Base-by-base conservation (phyloP, 305 asterid species). In the Fraxinus baroniana region DNA sequence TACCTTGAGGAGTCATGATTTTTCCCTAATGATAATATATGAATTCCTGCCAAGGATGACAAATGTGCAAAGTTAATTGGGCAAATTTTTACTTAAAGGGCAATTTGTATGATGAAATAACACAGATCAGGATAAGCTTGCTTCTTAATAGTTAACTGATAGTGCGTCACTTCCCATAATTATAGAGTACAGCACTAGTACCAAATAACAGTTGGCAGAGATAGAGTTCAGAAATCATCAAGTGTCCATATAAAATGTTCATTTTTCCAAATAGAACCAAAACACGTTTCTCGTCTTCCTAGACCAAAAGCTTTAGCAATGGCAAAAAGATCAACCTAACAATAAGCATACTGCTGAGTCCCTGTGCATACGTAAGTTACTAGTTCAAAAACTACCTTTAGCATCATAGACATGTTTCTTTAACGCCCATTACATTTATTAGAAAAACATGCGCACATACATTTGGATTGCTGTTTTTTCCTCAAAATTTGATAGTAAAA, bases 1-100 rank as follows among this genome's bases (percentile, higher is more conserved):
- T 87, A 78, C 91, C 84, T 86, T 91, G 93, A 82, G 94, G 90
- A 78, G 87, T 87, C 96, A 92, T 92, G 86, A 66, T 87, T 84
- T 84, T 74, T 74, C 62, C 70, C 41, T 52, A 75, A 78, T 52
- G 44, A 73, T 26, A 2, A 75, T 78, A 55, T 18, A 44, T 20
- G 33, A 79, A 52, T 79, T 66, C 81, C 89, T 81, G 88, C 85
- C 78, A 33, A 79, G 44, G 36, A 57, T 9, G 82, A 55, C 78
- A 73, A 77, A 9, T 33, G 30, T 15, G 20, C 62, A 49, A 80
- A 68, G 66, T 74, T 78, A 39, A 73, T 82, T 10, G 33, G 57
- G 68, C 75, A 77, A 71, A 68, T 12, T 33, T 15, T 60, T 71
- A 64, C 57, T 68, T 33, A 76, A 46, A 17, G 46, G 46, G 33